Base-by-base conservation (phyloP, 805 yeast genomes). In the Ogataea siamensis region DNA sequence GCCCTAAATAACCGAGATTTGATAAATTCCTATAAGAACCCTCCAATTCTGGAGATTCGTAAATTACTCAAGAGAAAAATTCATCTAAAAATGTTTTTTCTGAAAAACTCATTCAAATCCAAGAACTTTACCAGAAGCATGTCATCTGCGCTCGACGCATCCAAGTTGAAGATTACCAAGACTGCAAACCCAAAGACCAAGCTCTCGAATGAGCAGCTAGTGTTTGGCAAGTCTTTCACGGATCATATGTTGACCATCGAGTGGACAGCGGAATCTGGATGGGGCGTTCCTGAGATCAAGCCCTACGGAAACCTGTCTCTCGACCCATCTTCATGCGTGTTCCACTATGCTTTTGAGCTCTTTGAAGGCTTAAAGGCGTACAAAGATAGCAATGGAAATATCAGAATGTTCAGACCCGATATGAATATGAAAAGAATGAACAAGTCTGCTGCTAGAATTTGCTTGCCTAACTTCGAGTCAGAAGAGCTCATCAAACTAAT, bases 331-430 rank as follows among this genome's bases (percentile, higher is more conserved):
- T 68, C 93, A 13, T 77, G 85, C 61, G 98, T 89, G 22, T 80
- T 91, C 68, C 99, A 91, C 70, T 91, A 91, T 57, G 91, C 95
- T 4, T 91, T 93, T 58, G 96, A 87, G 64, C 75, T 91, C 43
- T 93, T 91, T 51, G 99, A 91, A 70, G 99, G 99, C 50, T 71
- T 91, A 69, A 91, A 91, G 71, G 97, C 97, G 10, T 91, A 89
- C 74, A 66, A 66, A 45, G 84, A 75, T 58, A 53, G 65, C 18
- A 67, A 80, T 32, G 84, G 83, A 45, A 63, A 80, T 45, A 64
- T 88, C 58, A 76, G 96, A 56, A 71, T 91, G 60, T 91, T 91
- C 74, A 79, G 99, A 64, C 86, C 95, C 29, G 86, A 87, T 62
- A 85, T 73, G 75, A 91, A 91, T 72, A 87, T 91, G 95, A 75